Base-by-base conservation (phyloP, 2,329 filamentous ascomycete genomes). In the Berkeleyomyces rouxiae region DNA sequence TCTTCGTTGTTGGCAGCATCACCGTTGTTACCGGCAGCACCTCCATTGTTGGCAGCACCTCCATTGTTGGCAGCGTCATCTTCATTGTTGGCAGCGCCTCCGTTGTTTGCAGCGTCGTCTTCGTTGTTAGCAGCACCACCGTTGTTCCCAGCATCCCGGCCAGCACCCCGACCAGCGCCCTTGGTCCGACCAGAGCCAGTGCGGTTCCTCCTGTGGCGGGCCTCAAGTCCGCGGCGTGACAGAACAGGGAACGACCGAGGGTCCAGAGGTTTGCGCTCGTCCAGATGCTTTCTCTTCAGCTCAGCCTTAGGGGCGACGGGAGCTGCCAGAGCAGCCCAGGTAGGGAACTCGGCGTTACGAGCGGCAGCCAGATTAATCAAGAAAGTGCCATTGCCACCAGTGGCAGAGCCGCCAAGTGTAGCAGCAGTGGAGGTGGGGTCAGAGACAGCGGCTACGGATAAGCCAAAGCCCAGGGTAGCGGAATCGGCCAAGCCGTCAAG, bases 381-480 rank as follows among this genome's bases (percentile, higher is more conserved):
- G 49, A 67, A 68, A 40, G 67, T 67, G 33, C 67, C 67, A 39
- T 67, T 68, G 1, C 67, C 67, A 49, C 64, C 61, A 16, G 51
- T 63, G 33, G 67, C 67, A 7, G 13, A 36, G 57, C 65, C 66
- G 63, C 67, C 67, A 31, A 68, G 62, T 11, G 64, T 64, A 2
- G 63, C 64, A 13, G 64, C 60, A 9, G 67, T 43, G 37, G 66
- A 66, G 43, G 64, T 55, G 7, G 66, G 62, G 58, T 67, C 62
- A 6, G 65, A 61, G 33, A 68, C 66, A 5, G 66, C 66, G 1
- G 63, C 61, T 43, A 57, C 66, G 40, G 69, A 71, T 11, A 74
- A 62, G 5, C 71, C 73, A 72, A 72, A 74, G 31, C 71, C 73
- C 71, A 74, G 73, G 53, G 69, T 70, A 4, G 69, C 68, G 7